These are phyloP conservation scores for Rutstroemia sp. DNA, from an alignment of 2,329 filamentous ascomycete species.

Conservation along the genomic window DNA sequence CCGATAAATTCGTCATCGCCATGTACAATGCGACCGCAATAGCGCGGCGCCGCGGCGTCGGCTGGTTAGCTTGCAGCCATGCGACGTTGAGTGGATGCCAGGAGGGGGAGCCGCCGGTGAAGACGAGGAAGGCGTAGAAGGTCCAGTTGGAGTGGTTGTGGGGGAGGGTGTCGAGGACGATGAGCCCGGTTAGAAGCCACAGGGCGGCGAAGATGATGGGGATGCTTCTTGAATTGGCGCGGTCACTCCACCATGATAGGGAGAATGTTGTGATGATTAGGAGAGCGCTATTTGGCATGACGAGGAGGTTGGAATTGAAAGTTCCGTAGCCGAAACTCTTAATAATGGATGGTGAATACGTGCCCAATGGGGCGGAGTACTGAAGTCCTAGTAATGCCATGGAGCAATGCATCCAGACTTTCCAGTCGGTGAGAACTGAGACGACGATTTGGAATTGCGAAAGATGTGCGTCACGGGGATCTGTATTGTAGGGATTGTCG, in stretches of 20 bases:
- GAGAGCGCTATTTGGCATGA: constrained; percentile 37
- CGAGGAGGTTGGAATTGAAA: constrained; percentile 39
- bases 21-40: constrained; percentile 4
- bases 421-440: constrained; percentile 6
- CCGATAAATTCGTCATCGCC: constrained; percentile 5
- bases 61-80: constrained; percentile 6
- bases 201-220: constrained; percentile 7
- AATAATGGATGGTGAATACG: constrained; percentile 7
- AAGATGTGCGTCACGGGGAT: constrained; percentile 6
- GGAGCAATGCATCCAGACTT: constrained; percentile 8
- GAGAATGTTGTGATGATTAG: constrained; percentile 24
- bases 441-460: constrained; percentile 5
- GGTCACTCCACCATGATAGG: constrained; percentile 7
- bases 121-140: constrained; percentile 8
- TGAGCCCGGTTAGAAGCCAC: constrained; percentile 2
- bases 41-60: constrained; percentile 1
- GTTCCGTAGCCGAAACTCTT: constrained; percentile 26
- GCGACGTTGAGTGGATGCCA: constrained; percentile 9
- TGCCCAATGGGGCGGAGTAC: constrained; percentile 6
- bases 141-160: constrained; percentile 6
- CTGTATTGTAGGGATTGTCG: constrained; percentile 6
- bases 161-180: constrained; percentile 4
- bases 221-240: constrained; percentile 3
- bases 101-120: constrained; percentile 2
- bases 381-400: constrained; percentile 5